Evolutionary conservation across 192 early-diverging fungal species (phyloP), one percentile per base, ranked within the genome.

Genomic region (Allomyces arbusculus): DNA sequence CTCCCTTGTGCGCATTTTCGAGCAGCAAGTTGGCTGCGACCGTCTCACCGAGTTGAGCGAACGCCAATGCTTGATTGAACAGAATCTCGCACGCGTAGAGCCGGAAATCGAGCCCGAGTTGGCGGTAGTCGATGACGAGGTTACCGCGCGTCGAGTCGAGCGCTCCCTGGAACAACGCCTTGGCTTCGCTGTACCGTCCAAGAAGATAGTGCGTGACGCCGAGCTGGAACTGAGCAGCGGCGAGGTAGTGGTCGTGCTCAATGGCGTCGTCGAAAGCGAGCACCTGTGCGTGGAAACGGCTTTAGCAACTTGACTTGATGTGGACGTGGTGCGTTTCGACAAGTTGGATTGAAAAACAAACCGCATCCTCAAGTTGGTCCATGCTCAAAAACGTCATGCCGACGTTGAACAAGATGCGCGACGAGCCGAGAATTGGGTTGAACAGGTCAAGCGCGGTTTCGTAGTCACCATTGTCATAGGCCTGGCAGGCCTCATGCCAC

Each of bases 361-460:
- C 90, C 71, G 93, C 95, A 68, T 78, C 81, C 24, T 86, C 77
- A 72, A 85, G 78, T 65, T 91, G 80, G 20, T 82, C 82, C 50
- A 89, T 66, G 28, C 84, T 87, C 7, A 89, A 79, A 63, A 83
- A 82, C 61, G 87, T 80, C 67, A 92, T 83, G 9, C 87, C 92
- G 72, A 95, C 90, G 74, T 95, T 98, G 76, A 96, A 98, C 74
- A 93, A 91, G 64, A 96, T 93, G 75, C 91, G 92, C 45, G 92
- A 85, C 22, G 84, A 86, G 71, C 94, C 89, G 55, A 92, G 92
- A 68, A 98, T 85, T 25, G 74, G 73, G 82, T 87, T 76, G 67
- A 91, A 93, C 33, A 83, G 73, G 8, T 84, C 78, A 33, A 89
- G 72, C 9, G 91, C 79, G 65, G 72, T 68, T 45, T 82, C 78